These are phyloP conservation scores for Epithele typhae DNA, from an alignment of 768 basidiomycete genomes.

Conservation along the genomic window DNA sequence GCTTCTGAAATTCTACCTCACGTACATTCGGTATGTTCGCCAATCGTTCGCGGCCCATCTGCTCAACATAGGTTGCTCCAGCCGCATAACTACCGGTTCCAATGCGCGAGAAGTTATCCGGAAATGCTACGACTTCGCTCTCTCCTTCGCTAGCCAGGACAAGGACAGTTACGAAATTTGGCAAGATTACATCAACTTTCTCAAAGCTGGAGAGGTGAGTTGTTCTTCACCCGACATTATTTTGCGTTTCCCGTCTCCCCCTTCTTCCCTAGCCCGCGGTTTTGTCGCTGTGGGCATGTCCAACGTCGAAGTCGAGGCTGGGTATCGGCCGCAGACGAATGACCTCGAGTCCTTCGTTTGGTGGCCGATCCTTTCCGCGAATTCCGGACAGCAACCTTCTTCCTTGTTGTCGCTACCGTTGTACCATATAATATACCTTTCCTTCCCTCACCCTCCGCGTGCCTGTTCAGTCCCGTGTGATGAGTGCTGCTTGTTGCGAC, in stretches of 20 bases:
- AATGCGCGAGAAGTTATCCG: slow-evolving; percentile 71
- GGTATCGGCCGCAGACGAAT: no score
- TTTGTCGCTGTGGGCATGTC: neutral
- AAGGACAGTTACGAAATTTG: slow-evolving; percentile 91
- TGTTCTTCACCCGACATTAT: no score
- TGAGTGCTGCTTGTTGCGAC: neutral
- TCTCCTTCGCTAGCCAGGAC: slow-evolving; percentile 87
- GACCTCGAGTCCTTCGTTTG: no score
- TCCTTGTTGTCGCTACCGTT: no score
- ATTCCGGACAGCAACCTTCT: no score
- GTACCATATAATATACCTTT: neutral
- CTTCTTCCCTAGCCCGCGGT: neutral
- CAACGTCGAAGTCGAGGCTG: no score
- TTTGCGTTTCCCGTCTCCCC: neutral
- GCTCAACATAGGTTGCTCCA: slow-evolving; percentile 11
- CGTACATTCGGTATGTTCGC: slow-evolving; percentile 88
- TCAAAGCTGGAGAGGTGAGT: slow-evolving; percentile 74
- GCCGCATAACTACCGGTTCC: slow-evolving; percentile 66
- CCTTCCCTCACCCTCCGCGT: neutral
- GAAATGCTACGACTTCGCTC: slow-evolving; percentile 90
- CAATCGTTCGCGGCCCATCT: no score
- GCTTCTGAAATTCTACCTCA: slow-evolving; percentile 90
- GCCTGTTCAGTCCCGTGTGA: neutral
- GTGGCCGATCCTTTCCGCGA: no score
- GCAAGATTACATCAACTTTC: slow-evolving; percentile 90